Conservation (phyloP, 140 eudicot species). For the Ambrosia hybrid region DNA sequence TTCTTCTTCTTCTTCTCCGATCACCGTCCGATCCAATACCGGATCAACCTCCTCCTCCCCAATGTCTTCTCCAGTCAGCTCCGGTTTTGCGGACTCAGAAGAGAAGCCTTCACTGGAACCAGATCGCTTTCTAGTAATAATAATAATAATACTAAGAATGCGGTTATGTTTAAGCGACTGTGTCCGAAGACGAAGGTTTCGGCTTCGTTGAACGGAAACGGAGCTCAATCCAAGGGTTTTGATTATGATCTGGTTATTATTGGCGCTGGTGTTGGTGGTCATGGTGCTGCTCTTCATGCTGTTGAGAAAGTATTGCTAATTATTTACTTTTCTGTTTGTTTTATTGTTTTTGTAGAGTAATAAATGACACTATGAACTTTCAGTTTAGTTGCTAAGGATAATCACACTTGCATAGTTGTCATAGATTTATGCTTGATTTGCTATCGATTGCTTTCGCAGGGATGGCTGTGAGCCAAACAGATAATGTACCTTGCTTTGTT, state of each 20-base stretch:
- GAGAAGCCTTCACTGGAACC: slow-evolving; percentile 46
- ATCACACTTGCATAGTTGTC: too few species aligned
- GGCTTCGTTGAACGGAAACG: slow-evolving; percentile 50
- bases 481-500: too few species aligned
- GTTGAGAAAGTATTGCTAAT: slow-evolving; percentile 70
- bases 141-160: too few species aligned
- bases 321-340: too few species aligned
- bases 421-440: too few species aligned
- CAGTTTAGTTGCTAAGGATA: too few species aligned
- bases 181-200: slow-evolving; percentile 28
- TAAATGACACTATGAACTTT: too few species aligned
- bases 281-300: slow-evolving; percentile 98
- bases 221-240: slow-evolving; percentile 54
- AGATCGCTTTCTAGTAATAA: neutral
- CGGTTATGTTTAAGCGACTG: slow-evolving; percentile 27
- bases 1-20: slow-evolving; percentile 43
- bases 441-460: too few species aligned
- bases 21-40: slow-evolving; percentile 41
- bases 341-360: too few species aligned
- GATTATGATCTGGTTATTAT: slow-evolving; percentile 91
- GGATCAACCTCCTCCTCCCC: slow-evolving; percentile 30
- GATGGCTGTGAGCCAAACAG: too few species aligned
- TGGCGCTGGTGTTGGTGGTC: slow-evolving; percentile 99
- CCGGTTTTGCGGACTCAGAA: slow-evolving; percentile 81
- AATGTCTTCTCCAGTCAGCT: slow-evolving; percentile 19